These are phyloP conservation scores for Podospora conica DNA, from an alignment of 495 filamentous ascomycete genomes.

Conservation along the genomic window DNA sequence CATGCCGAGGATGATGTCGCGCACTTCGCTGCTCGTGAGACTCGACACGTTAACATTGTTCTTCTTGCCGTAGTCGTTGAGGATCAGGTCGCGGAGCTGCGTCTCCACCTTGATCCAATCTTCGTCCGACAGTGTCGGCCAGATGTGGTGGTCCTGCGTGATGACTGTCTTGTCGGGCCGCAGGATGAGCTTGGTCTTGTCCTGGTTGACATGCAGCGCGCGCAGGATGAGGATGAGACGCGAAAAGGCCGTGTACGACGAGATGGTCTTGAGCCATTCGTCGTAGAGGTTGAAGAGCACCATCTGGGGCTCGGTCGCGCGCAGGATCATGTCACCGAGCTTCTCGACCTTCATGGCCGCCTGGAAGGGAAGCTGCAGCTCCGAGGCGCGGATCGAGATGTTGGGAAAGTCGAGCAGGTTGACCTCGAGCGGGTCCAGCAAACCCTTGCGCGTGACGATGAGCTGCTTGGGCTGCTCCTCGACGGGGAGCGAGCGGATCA, in stretches of 20 bases:
- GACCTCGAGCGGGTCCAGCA: slow-evolving; percentile 95
- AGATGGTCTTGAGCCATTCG: slow-evolving; percentile 98
- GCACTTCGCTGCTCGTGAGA: slow-evolving; percentile 91
- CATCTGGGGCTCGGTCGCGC: slow-evolving; percentile 98
- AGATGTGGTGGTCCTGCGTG: slow-evolving; percentile 98
- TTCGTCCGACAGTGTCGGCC: slow-evolving; percentile 90
- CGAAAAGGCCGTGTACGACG: slow-evolving; percentile 97
- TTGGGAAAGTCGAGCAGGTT: slow-evolving; percentile 98
- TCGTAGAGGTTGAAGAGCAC: slow-evolving; percentile 99
- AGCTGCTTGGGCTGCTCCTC: slow-evolving; percentile 99
- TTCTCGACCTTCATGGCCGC: slow-evolving; percentile 99
- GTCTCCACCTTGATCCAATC: slow-evolving; percentile 99
- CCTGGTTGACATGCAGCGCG: slow-evolving; percentile 93
- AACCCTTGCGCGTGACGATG: slow-evolving; percentile 95
- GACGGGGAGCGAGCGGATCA: slow-evolving; percentile 93
- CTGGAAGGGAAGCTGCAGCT: slow-evolving; percentile 97
- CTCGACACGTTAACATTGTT: slow-evolving; percentile 98
- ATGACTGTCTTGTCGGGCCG: slow-evolving; percentile 98
- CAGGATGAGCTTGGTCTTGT: slow-evolving; percentile 96
- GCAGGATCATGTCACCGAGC: slow-evolving; percentile 96
- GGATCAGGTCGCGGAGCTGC: slow-evolving; percentile 87
- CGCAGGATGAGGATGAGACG: slow-evolving; percentile 91
- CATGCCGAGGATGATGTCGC: slow-evolving; percentile 99
- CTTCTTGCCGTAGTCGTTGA: slow-evolving; percentile 99
- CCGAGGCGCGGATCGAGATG: slow-evolving; percentile 96